Base-by-base conservation (phyloP, 257 asterid species). In the Coffea canephora region DNA sequence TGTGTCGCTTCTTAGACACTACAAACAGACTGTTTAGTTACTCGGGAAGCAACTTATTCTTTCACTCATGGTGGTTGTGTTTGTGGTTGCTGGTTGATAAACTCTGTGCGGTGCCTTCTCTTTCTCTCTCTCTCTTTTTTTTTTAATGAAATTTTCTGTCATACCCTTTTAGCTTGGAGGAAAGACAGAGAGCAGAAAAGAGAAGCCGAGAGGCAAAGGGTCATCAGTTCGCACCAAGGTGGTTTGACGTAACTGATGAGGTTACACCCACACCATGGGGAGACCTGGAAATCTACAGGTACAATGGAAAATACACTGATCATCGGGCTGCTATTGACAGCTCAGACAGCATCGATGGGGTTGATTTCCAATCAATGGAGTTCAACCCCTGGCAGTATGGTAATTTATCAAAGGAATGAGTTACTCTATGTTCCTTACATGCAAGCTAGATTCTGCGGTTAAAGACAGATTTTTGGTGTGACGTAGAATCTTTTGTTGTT, bases 171-270 rank as follows among this genome's bases (percentile, higher is more conserved):
- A 95, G 98, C 81, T 84, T 96, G 94, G 99, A 96, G 88, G 99
- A 96, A 88, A 89, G 89, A 82, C 99, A 96, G 82, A 89, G 99
- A 87, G 91, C 96, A 69, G 99, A 96, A 81, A 94, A 90, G 94
- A 91, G 91, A 87, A 87, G 48, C 80, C 83, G 99, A 74, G 99
- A 96, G 83, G 91, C 90, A 7, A 94, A 94, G 71, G 93, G 92
- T 39, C 94, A 94, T 11, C 66, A 80, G 66, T 96, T 91, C 85
- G 43, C 61, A 68, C 95, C 99, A 15, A 92, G 89, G 78, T 96
- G 99, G 99, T 96, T 96, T 62, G 97, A 96, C 69, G 59, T 66
- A 76, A 90, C 97, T 0, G 93, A 90, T 13, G 99, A 96, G 75
- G 76, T 89, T 31, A 79, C 95, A 23, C 82, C 96, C 2, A 96